phyloP scores from a whole-genome alignment of 441 rosid genomes.

The Adansonia grandidieri region DNA sequence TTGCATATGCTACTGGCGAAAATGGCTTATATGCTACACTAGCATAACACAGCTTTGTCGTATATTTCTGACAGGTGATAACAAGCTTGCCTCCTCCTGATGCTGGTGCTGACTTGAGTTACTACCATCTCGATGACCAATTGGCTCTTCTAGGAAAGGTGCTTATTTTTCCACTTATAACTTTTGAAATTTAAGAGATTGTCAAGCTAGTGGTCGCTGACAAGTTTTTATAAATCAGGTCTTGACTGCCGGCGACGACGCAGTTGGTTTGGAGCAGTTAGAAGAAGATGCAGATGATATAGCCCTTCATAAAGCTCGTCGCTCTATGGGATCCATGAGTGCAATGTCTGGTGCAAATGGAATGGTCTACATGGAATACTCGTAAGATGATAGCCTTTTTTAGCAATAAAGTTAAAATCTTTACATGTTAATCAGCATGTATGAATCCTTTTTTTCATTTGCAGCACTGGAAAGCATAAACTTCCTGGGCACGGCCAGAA shows the following conservation, averaged over 20 bases:
- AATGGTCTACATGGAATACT: constrained; percentile 90
- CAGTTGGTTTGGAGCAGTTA: constrained; percentile 80
- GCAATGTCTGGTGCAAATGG: constrained; percentile 83
- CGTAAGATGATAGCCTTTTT: not conserved
- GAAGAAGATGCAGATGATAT: constrained; percentile 94
- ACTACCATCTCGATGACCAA: constrained; percentile 68
- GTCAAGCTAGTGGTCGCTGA: constrained; percentile 20
- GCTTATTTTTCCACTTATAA: not conserved
- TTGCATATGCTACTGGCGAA: not conserved
- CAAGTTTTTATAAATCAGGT: constrained; percentile 47
- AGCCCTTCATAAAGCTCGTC: constrained; percentile 76
- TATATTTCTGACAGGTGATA: constrained; percentile 58
- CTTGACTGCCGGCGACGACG: constrained; percentile 82
- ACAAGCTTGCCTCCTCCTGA: constrained; percentile 90
- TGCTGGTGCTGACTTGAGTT: constrained; percentile 79
- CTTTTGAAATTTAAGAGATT: not conserved
- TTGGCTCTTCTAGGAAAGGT: constrained; percentile 77
- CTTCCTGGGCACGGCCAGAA: constrained; percentile 46
- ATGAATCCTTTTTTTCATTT: not conserved
- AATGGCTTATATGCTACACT: not conserved
- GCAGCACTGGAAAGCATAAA: constrained; percentile 60
- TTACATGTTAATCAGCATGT: not conserved
- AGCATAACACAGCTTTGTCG: constrained; percentile 14
- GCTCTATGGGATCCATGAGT: constrained; percentile 34
- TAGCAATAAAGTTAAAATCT: not conserved